A percentile compares a stretch with the other conserved stretches of the same genome.
Evolutionary conservation across 768 basidiomycete genomes (phyloP).

Genomic region (Phanerochaete sordida): DNA sequence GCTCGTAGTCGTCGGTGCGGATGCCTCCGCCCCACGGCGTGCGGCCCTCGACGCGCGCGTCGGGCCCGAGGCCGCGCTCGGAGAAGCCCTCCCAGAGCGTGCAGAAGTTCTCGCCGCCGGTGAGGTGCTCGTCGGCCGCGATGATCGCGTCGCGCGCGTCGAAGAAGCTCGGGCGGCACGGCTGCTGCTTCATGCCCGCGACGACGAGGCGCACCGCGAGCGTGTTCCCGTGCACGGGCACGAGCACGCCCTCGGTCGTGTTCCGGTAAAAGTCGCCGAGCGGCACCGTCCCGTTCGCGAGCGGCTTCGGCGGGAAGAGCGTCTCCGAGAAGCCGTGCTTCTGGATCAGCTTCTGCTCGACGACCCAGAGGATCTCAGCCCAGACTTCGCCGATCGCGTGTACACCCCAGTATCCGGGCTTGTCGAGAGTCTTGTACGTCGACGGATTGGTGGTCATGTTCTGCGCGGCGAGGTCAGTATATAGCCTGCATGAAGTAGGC

Average conservation of each 20-base stretch:
- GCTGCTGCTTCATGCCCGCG: conserved; percentile 93
- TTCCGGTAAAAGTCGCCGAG: conserved; percentile 72
- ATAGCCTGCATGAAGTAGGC: not conserved
- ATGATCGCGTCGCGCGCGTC: conserved; percentile 88
- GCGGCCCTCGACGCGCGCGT: conserved; percentile 68
- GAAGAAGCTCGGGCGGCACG: conserved; percentile 88
- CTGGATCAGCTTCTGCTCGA: conserved; percentile 67
- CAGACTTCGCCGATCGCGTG: conserved; percentile 94
- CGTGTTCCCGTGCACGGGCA: conserved; percentile 93
- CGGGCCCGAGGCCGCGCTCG: conserved; percentile 72
- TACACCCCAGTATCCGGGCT: conserved; percentile 91
- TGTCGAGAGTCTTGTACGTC: conserved; percentile 92
- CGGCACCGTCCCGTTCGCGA: conserved; percentile 60
- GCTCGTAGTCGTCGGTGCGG: conserved; percentile 48
- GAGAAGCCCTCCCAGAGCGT: conserved; percentile 84
- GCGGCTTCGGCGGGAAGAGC: conserved; percentile 77
- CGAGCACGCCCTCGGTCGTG: conserved; percentile 40
- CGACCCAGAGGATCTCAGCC: conserved; percentile 88
- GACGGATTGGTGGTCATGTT: conserved; percentile 79
- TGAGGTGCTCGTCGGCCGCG: conserved; percentile 85
- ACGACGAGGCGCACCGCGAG: conserved; percentile 80
- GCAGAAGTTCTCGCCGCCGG: conserved; percentile 92
- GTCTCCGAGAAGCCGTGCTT: conserved; percentile 78
- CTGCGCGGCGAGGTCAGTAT: conserved; percentile 22
- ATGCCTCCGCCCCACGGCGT: conserved; percentile 95